Evolutionary conservation across 2,329 filamentous ascomycete species (phyloP), one percentile per base, ranked within the genome.

Genomic region (Talaromyces sp.): DNA sequence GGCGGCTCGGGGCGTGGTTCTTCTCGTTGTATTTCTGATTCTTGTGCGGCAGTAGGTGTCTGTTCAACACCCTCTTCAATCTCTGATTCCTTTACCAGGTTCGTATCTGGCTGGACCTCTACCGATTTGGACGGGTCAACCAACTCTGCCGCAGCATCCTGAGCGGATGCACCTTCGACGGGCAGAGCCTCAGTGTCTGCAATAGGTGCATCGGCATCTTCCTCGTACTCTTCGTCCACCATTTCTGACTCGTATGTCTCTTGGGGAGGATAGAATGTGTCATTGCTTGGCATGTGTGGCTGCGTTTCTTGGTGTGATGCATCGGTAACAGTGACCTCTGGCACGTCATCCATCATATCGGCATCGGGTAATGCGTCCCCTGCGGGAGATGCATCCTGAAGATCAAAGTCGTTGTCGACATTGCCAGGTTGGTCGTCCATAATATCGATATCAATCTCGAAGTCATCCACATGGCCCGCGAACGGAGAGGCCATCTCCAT

Each of bases 381-480:
- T 69, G 66, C 73, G 62, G 67, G 67, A 61, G 63, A 75, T 24
- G 79, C 69, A 65, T 79, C 71, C 52, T 71, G 70, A 46, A 77
- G 75, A 61, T 75, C 76, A 69, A 77, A 73, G 51, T 73, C 72
- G 59, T 76, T 75, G 65, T 88, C 86, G 65, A 84, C 80, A 55
- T 84, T 76, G 58, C 85, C 84, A 61, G 80, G 78, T 64, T 86
- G 81, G 65, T 86, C 82, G 62, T 87, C 71, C 67, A 77, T 74
- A 62, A 81, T 70, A 65, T 86, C 84, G 62, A 87, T 78, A 65
- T 88, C 85, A 62, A 88, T 84, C 77, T 67, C 82, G 77, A 68
- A 87, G 77, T 78, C 79, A 66, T 84, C 82, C 55, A 77, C 77
- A 58, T 75, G 72, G 4, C 72, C 73, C 31, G 75, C 68, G 49